Evolutionary conservation across 1,284 basidiomycete genomes (phyloP).

Genomic region (Takashimella tepidaria): DNA sequence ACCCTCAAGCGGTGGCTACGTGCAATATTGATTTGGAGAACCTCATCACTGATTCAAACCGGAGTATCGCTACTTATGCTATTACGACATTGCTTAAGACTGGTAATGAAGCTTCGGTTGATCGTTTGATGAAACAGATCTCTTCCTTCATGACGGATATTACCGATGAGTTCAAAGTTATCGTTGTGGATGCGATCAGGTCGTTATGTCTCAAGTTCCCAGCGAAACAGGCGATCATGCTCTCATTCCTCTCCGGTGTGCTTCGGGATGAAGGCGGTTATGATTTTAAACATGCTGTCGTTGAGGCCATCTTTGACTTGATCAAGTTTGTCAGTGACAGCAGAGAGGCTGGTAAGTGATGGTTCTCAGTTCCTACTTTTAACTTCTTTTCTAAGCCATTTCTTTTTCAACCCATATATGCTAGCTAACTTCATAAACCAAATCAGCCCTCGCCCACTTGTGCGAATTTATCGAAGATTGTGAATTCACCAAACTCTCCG

Average conservation of each 20-base stretch:
- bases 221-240: conserved; percentile 89
- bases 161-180: conserved; percentile 99
- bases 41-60: conserved; percentile 92
- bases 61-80: conserved; percentile 96
- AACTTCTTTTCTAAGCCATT: too few relatives aligned
- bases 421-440: conserved; percentile 30
- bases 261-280: conserved; percentile 97
- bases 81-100: conserved; percentile 99
- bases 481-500: conserved; percentile 98
- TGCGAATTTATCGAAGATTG: conserved; percentile 99
- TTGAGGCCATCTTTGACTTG: conserved; percentile 99
- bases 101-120: conserved; percentile 97
- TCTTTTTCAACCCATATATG: too few relatives aligned
- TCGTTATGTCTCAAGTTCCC: conserved; percentile 99
- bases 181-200: conserved; percentile 97
- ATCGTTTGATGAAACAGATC: conserved; percentile 99
- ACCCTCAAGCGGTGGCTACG: conserved; percentile 77
- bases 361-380: neutral
- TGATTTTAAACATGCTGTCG: conserved; percentile 98
- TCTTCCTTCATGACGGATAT: conserved; percentile 99
- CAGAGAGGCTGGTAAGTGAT: conserved; percentile 67
- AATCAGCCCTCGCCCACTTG: conserved; percentile 85
- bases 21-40: conserved; percentile 98
- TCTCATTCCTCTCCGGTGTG: conserved; percentile 88
- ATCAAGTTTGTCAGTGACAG: conserved; percentile 94